Base-by-base conservation (phyloP, 2,329 filamentous ascomycete genomes). In the Venturia pyrina region DNA sequence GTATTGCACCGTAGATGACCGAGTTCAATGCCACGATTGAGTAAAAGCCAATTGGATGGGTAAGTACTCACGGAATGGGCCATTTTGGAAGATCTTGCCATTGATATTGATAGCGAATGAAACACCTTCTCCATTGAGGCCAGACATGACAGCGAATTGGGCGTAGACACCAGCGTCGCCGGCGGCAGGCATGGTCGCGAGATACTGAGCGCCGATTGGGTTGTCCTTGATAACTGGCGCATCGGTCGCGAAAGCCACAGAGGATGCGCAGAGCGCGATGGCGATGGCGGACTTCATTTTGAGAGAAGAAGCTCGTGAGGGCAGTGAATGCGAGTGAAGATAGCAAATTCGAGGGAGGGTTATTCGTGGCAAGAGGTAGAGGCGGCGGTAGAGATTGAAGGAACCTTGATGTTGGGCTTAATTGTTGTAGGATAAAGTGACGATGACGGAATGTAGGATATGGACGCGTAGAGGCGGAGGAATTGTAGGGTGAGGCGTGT, bases 201-300 rank as follows among this genome's bases (percentile, higher is more conserved):
- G 67, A 71, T 78, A 79, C 62, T 69, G 69, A 11, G 74, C 76
- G 60, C 77, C 77, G 10, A 68, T 64, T 13, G 78, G 77, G 69
- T 79, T 80, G 71, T 69, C 70, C 56, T 68, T 71, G 46, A 67
- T 46, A 1, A 48, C 32, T 11, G 66, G 50, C 21, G 63, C 48
- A 66, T 67, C 66, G n/a, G 41, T 48, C 17, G 62, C 66, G 46
- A 50, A 34, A 8, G 57, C 62, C 43, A 40, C 62, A 19, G 37
- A 28, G 43, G 60, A 43, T 5, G 60, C 60, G 60, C 37, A 46
- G 40, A 62, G 40, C 60, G 60, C 60, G 37, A 62, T 3, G 24
- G 60, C 40, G 60, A 62, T 21, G 43, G 60, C 4, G 21, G 28
- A 40, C 60, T 62, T 62, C 60, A 62, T 62, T 1, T 28, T 62